Evolutionary conservation across 306 rosid genomes (phyloP).

Genomic region (Sechiopsis laciniata): DNA sequence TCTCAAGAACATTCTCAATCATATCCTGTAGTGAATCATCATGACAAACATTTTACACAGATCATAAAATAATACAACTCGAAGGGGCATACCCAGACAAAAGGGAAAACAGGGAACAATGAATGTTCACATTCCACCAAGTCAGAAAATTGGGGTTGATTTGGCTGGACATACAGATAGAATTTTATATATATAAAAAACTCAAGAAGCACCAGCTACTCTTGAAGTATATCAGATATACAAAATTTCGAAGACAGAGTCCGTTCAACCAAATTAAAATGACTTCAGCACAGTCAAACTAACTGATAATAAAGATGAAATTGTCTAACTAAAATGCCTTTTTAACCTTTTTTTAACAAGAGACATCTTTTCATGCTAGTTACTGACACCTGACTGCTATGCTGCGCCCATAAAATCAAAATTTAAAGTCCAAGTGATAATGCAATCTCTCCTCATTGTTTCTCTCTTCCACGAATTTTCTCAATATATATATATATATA

Average conservation of each 20-base stretch:
- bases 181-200: too few species aligned
- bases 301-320: background rate
- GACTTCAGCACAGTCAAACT: background rate
- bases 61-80: background rate
- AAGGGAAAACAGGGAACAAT: background rate
- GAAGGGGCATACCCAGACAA: too few species aligned
- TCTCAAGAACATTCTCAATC: conserved; percentile 97
- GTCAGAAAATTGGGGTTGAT: too few species aligned
- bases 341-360: background rate
- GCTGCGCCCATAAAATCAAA: background rate
- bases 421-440: background rate
- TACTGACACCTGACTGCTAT: conserved; percentile 5
- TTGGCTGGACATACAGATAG: too few species aligned
- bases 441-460: background rate
- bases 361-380: background rate
- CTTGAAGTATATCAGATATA: too few species aligned
- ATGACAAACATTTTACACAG: conserved; percentile 3
- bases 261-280: background rate
- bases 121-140: background rate
- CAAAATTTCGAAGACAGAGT: too few species aligned
- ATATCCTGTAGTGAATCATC: conserved; percentile 57
- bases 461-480: background rate
- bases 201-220: too few species aligned
- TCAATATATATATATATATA: too few species aligned
- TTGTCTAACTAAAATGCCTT: background rate